Evolutionary conservation across 257 asterid genomes (phyloP).

Genomic region (Gentiana dahurica): DNA sequence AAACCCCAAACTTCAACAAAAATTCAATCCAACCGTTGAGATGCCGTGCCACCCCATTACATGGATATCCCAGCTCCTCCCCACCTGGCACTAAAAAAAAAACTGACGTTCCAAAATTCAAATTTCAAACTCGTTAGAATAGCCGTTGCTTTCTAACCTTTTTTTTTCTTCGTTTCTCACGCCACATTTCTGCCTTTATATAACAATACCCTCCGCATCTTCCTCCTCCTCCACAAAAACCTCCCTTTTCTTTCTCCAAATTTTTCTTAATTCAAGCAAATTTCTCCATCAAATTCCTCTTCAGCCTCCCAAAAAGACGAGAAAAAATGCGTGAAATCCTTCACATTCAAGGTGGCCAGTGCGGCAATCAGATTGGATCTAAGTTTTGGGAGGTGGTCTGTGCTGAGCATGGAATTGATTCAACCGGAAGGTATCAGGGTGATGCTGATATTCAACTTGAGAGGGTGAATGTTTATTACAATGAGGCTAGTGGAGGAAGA

Average conservation of each 20-base stretch:
- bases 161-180: slow-evolving; percentile 1
- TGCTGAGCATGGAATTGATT: slow-evolving; percentile 43
- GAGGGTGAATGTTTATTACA: slow-evolving; percentile 38
- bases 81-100: too few species aligned
- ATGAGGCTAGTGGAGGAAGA: slow-evolving; percentile 37
- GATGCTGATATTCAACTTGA: slow-evolving; percentile 36
- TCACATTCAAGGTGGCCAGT: slow-evolving; percentile 46
- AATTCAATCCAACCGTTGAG: too few species aligned
- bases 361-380: slow-evolving; percentile 46
- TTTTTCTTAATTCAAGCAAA: too few species aligned
- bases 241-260: neutral
- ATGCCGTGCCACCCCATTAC: too few species aligned
- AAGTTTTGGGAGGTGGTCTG: slow-evolving; percentile 46
- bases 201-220: neutral
- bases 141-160: neutral
- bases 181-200: neutral
- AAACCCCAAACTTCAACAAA: too few species aligned
- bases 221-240: neutral
- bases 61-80: too few species aligned
- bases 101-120: too few species aligned
- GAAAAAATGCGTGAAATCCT: slow-evolving; percentile 38
- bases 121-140: too few species aligned
- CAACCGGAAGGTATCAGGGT: slow-evolving; percentile 34
- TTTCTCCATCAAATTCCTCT: too few species aligned
- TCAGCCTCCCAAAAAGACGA: too few species aligned